Conservation (phyloP, 306 rosid genomes). For the Vigna hirtella region DNA sequence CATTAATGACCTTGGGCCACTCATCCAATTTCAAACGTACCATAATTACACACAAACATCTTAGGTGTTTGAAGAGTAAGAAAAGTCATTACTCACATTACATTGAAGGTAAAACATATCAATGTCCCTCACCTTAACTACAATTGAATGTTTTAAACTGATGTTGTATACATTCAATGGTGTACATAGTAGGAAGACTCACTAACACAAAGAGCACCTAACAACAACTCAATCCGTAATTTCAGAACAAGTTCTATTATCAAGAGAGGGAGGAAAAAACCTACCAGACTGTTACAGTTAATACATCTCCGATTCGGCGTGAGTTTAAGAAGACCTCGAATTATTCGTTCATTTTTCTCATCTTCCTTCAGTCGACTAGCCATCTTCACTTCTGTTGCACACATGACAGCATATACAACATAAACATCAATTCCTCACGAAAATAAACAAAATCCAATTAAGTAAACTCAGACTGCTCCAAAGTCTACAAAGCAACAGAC, state of each 20-base stretch:
- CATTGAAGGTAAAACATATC: background rate
- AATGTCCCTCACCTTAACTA: constrained; percentile 14
- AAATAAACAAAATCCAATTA: constrained; percentile 19
- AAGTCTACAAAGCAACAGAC: constrained; percentile 30
- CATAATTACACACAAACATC: background rate
- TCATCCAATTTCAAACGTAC: background rate
- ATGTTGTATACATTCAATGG: constrained; percentile 1
- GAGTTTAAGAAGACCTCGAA: constrained; percentile 90
- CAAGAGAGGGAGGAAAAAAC: constrained; percentile 17
- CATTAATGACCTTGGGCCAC: background rate
- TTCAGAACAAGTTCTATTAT: too few species aligned
- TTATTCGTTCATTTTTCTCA: constrained; percentile 86
- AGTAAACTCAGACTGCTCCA: constrained; percentile 31
- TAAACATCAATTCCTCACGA: constrained; percentile 26
- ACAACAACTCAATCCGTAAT: constrained; percentile 26
- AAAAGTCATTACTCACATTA: background rate
- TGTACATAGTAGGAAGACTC: background rate
- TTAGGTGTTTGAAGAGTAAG: background rate
- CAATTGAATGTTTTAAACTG: background rate
- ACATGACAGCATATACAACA: constrained; percentile 10
- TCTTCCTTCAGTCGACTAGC: constrained; percentile 89
- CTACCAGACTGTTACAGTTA: constrained; percentile 90
- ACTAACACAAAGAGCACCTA: constrained; percentile 18
- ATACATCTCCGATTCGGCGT: constrained; percentile 85
- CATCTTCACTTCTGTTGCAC: constrained; percentile 62